Evolutionary conservation across 1,284 basidiomycete genomes (phyloP), one percentile per base, ranked within the genome.

Genomic region (Moesziomyces sp.): DNA sequence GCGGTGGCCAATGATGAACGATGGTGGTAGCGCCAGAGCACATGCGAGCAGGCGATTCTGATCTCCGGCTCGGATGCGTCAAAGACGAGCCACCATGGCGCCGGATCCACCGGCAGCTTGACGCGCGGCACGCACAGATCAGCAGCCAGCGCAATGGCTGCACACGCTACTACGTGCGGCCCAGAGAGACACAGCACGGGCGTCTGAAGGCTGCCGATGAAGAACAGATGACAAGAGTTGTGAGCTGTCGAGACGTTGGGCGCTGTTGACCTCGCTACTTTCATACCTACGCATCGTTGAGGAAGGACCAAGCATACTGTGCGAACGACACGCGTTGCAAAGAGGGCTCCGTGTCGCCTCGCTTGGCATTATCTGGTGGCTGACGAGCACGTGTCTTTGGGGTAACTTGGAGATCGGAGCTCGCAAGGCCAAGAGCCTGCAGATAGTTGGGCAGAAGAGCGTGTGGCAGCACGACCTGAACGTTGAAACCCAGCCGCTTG

Each of bases 381-480:
- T 35, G 42, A 16, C 8, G 10, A 1, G 18, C 5, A 16, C 35
- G 38, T 7, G 44, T 50, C 30, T 52, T 42, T 35, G 59, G 19
- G 5, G 34, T 51, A 18, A 64, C 28, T 28, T 52, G 47, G 44
- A 61, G 28, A 8, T 54, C 23, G 19, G 46, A 19, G 43, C 70
- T 52, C 2, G 83, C 70, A 13, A 99, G 87, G 35, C 93, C 93
- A 16, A 99, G 88, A 24, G 97, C 89, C 64, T 93, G 90, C 72
- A 97, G 88, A 84, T 99, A 99, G 86, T 97, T 98, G 79, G 98
- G 91, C 68, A 98, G 88, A 14, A 94, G 93, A 24, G 92, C 93
- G 81, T 98, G 98, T 0, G 97, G 95, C 44, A 98, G 86, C 16
- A 93, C 91, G 50, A 96, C 93, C 78, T 83, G 76, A 3, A 84